A percentile compares a stretch with the other conserved stretches of the same genome.
These are phyloP conservation scores for Singerocomus inundabilis DNA, from an alignment of 1,284 basidiomycete species.

Conservation along the genomic window DNA sequence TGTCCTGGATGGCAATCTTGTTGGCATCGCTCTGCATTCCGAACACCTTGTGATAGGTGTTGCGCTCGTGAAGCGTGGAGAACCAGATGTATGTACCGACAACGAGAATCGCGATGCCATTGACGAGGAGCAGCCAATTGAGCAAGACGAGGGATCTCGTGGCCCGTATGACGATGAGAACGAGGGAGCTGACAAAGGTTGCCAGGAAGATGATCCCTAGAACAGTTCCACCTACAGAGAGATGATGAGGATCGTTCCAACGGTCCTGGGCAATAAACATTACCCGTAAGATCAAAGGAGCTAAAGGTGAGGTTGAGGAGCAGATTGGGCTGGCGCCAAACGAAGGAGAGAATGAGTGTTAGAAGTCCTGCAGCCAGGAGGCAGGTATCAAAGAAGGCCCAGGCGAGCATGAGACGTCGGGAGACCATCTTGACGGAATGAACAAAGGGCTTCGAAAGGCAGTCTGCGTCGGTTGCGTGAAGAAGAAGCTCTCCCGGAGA, in stretches of 20 bases:
- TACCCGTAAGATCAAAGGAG: conserved; percentile 58
- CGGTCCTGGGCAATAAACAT: conserved; percentile 18
- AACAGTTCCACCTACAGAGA: conserved; percentile 58
- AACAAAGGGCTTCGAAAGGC: background rate
- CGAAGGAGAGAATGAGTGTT: conserved; percentile 62
- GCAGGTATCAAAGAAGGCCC: conserved; percentile 66
- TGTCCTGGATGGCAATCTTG: conserved; percentile 67
- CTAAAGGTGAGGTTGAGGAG: conserved; percentile 70
- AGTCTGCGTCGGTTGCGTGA: conserved; percentile 5
- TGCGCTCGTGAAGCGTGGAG: conserved; percentile 68
- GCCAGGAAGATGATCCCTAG: conserved; percentile 67
- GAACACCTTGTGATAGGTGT: conserved; percentile 64
- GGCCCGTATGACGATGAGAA: conserved; percentile 67
- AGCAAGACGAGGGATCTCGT: conserved; percentile 65
- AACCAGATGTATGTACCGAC: conserved; percentile 77
- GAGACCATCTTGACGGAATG: conserved; percentile 54
- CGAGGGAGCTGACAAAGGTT: conserved; percentile 67
- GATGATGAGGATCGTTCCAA: background rate
- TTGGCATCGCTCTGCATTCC: conserved; percentile 42
- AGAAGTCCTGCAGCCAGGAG: conserved; percentile 69
- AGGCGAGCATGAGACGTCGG: conserved; percentile 63
- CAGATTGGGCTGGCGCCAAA: conserved; percentile 64
- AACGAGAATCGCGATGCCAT: conserved; percentile 56
- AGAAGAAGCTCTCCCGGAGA: conserved; percentile 26
- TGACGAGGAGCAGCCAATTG: conserved; percentile 67